These are phyloP conservation scores for Diaporthe destruens DNA, from an alignment of 2,329 filamentous ascomycete genomes.

Conservation along the genomic window DNA sequence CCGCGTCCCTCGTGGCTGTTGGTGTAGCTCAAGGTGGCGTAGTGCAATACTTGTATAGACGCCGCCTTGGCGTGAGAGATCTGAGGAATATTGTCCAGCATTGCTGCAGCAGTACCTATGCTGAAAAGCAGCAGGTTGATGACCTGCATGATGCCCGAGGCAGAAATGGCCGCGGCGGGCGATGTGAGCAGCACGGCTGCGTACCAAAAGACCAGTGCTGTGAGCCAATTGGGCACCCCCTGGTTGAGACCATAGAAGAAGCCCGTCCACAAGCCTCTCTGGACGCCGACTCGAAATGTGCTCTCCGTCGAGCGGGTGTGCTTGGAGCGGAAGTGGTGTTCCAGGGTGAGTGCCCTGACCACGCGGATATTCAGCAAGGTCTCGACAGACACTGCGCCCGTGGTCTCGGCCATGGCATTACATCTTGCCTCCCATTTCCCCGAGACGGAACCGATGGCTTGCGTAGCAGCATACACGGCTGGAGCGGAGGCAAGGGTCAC, in stretches of 20 bases:
- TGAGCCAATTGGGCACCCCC: conserved; percentile 77
- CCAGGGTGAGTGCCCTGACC: conserved; percentile 80
- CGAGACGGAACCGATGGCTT: conserved; percentile 73
- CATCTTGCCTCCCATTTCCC: conserved; percentile 79
- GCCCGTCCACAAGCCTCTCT: conserved; percentile 75
- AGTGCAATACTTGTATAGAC: conserved; percentile 78
- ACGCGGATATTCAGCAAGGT: conserved; percentile 84
- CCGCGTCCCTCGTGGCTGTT: conserved; percentile 71
- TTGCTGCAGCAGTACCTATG: conserved; percentile 77
- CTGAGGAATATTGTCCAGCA: conserved; percentile 83
- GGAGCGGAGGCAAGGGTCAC: conserved; percentile 79
- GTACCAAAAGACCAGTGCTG: conserved; percentile 87
- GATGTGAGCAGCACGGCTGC: conserved; percentile 73
- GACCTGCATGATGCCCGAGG: conserved; percentile 76
- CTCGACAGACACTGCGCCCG: conserved; percentile 77
- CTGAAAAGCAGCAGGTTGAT: conserved; percentile 88
- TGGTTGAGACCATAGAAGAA: conserved; percentile 84
- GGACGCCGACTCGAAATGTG: conserved; percentile 72
- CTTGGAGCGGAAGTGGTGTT: conserved; percentile 76
- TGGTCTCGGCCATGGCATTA: conserved; percentile 71
- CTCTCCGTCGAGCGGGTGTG: conserved; percentile 64
- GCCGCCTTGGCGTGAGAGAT: conserved; percentile 80
- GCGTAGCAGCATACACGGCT: conserved; percentile 74
- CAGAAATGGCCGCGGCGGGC: conserved; percentile 58
- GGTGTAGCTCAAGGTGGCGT: conserved; percentile 69